phyloP scores from a whole-genome alignment of 1,284 basidiomycete genomes.

The Schizophyllum amplum region DNA sequence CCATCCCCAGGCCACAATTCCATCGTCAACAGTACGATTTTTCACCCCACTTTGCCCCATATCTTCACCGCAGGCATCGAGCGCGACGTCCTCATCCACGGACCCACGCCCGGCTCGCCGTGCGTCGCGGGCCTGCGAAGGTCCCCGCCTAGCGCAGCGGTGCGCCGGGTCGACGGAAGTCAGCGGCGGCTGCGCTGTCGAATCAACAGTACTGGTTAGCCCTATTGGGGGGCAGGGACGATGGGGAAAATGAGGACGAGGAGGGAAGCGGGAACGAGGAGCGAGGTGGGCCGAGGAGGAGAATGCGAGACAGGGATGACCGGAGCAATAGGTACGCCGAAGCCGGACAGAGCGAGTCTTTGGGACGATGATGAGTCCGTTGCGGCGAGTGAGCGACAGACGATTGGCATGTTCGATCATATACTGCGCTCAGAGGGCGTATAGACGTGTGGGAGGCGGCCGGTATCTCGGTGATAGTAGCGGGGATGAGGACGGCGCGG shows the following conservation, averaged over 20 bases:
- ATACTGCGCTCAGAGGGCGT: neutral
- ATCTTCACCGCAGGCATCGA: conserved; percentile 68
- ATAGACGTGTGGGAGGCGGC: neutral
- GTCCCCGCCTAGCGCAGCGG: neutral
- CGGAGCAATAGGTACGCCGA: no score
- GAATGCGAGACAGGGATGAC: no score
- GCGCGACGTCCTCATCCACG: conserved; percentile 59
- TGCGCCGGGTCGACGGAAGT: neutral
- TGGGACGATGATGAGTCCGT: neutral
- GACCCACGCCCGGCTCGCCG: conserved; percentile 12
- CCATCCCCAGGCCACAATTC: conserved; percentile 50
- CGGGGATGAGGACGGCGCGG: neutral
- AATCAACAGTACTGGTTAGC: neutral
- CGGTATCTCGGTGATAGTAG: neutral
- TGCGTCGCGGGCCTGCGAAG: neutral
- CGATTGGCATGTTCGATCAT: neutral
- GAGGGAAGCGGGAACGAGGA: no score
- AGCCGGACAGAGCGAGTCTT: no score
- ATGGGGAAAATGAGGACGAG: neutral
- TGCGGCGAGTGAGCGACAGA: neutral
- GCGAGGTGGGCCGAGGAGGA: no score
- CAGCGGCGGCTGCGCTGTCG: neutral
- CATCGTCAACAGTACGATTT: conserved; percentile 63
- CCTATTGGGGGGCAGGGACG: neutral
- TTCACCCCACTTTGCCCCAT: conserved; percentile 64